Percentiles rank a stretch among this genome's conserved stretches.
Evolutionary conservation across 2,329 filamentous ascomycete genomes (phyloP).

Genomic region (Albifimbria verrucaria): DNA sequence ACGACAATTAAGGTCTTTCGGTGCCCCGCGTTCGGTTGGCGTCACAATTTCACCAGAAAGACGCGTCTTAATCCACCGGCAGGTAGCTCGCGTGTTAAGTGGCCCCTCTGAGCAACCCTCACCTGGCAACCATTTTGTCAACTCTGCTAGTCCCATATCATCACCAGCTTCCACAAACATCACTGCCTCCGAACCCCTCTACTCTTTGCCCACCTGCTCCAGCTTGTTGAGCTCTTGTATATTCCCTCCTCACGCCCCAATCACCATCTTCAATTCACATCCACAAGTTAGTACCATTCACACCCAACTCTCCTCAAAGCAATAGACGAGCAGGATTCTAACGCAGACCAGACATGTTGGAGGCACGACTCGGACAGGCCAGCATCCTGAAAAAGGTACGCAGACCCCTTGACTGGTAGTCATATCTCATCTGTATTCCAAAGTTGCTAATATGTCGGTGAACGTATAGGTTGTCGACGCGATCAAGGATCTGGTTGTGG

Average conservation of each 20-base stretch:
- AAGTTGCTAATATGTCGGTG: too few relatives aligned
- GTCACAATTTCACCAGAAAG: slow-evolving; percentile 13
- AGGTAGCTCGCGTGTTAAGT: slow-evolving; percentile 30
- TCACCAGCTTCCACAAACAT: not conserved
- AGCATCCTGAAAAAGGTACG: slow-evolving; percentile 88
- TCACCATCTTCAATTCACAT: not conserved
- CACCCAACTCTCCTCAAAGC: not conserved
- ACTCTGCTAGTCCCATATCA: not conserved
- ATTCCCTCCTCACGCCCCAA: not conserved
- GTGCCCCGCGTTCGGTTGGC: slow-evolving; percentile 27
- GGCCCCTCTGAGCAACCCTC: slow-evolving; percentile 13
- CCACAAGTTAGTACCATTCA: not conserved
- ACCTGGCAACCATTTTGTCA: slow-evolving; percentile 1
- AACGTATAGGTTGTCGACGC: slow-evolving; percentile 81
- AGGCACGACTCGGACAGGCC: slow-evolving; percentile 95
- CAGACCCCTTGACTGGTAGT: not conserved
- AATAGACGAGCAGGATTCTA: slow-evolving; percentile 1
- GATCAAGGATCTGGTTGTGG: slow-evolving; percentile 98
- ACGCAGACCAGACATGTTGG: slow-evolving; percentile 66
- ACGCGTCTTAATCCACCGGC: slow-evolving; percentile 25
- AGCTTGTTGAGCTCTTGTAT: too few relatives aligned
- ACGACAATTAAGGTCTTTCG: too few relatives aligned
- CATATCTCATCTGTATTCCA: not conserved
- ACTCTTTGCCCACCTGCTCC: not conserved
- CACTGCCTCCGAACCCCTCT: not conserved